These are phyloP conservation scores for Thraustochytrium striatum DNA, from an alignment of 352 stramenopile genomes.

Conservation along the genomic window DNA sequence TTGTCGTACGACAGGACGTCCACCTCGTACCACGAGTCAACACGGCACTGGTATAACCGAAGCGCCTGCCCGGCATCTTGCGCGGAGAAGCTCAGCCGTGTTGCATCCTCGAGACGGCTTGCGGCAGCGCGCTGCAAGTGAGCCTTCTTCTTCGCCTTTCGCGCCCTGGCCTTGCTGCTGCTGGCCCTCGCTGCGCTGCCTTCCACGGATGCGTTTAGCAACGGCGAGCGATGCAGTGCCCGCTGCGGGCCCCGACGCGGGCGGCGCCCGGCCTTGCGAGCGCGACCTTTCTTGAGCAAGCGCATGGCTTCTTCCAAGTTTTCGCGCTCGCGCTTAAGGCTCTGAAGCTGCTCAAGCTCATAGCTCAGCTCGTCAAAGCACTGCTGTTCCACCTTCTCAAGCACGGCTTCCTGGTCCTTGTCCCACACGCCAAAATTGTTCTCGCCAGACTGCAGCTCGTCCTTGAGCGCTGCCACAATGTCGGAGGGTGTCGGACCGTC, in stretches of 20 bases:
- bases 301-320: slow-evolving; percentile 35
- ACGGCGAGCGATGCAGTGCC: too few species aligned
- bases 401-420: not conserved
- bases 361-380: slow-evolving; percentile 10
- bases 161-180: not conserved
- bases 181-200: too few species aligned
- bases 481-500: not conserved
- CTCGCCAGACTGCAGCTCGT: not conserved
- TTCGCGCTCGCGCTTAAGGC: slow-evolving; percentile 3
- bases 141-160: not conserved
- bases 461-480: not conserved
- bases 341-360: slow-evolving; percentile 23
- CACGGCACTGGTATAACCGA: slow-evolving; percentile 29
- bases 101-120: not conserved
- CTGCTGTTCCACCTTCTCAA: not conserved
- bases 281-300: too few species aligned
- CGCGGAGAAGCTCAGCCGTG: slow-evolving; percentile 2
- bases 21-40: slow-evolving; percentile 37
- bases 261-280: too few species aligned
- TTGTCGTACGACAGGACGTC: slow-evolving; percentile 13
- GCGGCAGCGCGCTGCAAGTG: not conserved
- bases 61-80: not conserved
- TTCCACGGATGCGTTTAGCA: too few species aligned
- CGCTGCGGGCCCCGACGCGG: too few species aligned
- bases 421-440: not conserved